Evolutionary conservation across 2,329 filamentous ascomycete genomes (phyloP), one percentile per base, ranked within the genome.

Genomic region (Fusarium goolgardi): DNA sequence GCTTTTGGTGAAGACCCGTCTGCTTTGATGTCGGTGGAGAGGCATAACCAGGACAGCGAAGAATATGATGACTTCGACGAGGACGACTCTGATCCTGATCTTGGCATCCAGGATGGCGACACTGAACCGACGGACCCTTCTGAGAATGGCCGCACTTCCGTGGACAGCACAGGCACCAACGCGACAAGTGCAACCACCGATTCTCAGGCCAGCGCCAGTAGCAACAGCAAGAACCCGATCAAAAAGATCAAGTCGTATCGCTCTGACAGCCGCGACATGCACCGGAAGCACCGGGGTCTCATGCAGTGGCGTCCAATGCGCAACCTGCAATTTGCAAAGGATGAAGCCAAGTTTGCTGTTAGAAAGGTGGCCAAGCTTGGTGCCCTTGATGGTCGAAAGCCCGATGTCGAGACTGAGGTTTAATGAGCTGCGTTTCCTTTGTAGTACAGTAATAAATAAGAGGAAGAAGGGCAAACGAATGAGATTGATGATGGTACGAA

Each of bases 301-400:
- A 97, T 97, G 93, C 95, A 98, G 78, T 98, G 94, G 94, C 92
- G 90, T 75, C 94, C 95, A 0, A 91, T 94, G 76, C 85, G 95
- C 40, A 97, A 97, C 76, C 83, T 88, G 23, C 88, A 90, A 70
- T 98, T 97, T 77, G 94, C 90, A 43, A 97, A 96, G 80, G 86
- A 97, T 73, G 92, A 98, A 82, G 88, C 91, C 1, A 90, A 91
- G 73, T 94, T 90, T 80, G 93, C 92, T 0, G 78, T 94, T 7
- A 84, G 89, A 44, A 92, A 92, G 77, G 80, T 96, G 56, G 91
- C 90, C 78, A 91, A 91, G 74, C 90, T 92, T 76, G 85, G 96
- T 12, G 90, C 89, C 34, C 79, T 98, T 75, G 88, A 89, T 40
- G 95, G 95, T 2, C 85, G 95, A 64, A 90, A 95, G 78, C 95